phyloP scores from a whole-genome alignment of 257 asterid species.

The Ajuga chamaepitys region DNA sequence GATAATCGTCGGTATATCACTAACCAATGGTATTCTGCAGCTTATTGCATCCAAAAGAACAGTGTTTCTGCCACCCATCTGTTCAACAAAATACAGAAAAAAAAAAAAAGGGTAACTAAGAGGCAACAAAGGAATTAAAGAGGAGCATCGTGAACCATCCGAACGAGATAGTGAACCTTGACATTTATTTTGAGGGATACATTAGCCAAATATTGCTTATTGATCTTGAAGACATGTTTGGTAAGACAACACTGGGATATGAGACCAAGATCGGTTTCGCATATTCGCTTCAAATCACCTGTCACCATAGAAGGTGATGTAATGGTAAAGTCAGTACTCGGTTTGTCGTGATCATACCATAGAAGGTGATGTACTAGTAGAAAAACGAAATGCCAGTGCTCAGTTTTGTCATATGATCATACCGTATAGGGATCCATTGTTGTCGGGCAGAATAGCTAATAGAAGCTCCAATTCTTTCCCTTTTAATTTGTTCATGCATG shows the following conservation, averaged over 20 bases:
- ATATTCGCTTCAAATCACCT: slow-evolving; percentile 95
- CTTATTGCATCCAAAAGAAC: slow-evolving; percentile 86
- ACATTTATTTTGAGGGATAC: slow-evolving; percentile 96
- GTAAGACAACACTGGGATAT: slow-evolving; percentile 96
- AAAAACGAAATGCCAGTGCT: neutral
- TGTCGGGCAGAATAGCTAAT: slow-evolving; percentile 88
- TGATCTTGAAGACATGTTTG: slow-evolving; percentile 92
- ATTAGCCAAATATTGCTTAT: slow-evolving; percentile 93
- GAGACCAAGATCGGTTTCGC: slow-evolving; percentile 95
- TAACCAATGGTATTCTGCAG: slow-evolving; percentile 89
- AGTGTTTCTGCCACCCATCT: slow-evolving; percentile 99
- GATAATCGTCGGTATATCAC: slow-evolving; percentile 96
- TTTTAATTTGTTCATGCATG: slow-evolving; percentile 67
- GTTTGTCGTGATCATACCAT: neutral
- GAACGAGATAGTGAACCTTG: slow-evolving; percentile 39
- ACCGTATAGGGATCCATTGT: slow-evolving; percentile 92
- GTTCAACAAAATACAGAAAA: slow-evolving; percentile 4
- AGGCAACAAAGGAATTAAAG: neutral
- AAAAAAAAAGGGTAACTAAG: neutral
- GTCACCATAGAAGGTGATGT: neutral
- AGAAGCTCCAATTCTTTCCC: slow-evolving; percentile 94
- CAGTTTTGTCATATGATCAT: neutral
- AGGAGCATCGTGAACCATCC: neutral
- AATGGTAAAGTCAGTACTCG: no score
- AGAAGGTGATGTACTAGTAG: neutral